Percentiles rank a stretch among this genome's conserved stretches.
Evolutionary conservation across 2,329 filamentous ascomycete genomes (phyloP).

Genomic region (Cordyceps javanica): DNA sequence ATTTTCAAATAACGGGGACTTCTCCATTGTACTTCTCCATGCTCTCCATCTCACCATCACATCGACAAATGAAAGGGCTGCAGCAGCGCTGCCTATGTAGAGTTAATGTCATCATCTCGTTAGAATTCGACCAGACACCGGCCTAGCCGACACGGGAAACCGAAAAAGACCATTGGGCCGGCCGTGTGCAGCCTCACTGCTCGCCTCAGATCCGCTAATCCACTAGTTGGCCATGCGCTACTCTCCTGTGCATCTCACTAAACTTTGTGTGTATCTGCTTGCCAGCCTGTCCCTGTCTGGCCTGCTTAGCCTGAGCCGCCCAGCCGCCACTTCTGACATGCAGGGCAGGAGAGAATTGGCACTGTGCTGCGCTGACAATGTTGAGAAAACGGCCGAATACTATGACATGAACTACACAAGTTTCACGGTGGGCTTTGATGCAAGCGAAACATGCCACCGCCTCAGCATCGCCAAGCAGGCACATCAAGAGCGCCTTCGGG

Average conservation of each 20-base stretch:
- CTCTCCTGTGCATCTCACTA: constrained; percentile 6
- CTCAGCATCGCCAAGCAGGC: not conserved
- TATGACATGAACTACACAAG: no score
- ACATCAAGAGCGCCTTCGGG: not conserved
- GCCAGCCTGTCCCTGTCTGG: not conserved
- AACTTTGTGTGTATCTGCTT: constrained; percentile 7
- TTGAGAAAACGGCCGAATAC: no score
- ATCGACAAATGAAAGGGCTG: not conserved
- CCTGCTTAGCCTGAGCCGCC: not conserved
- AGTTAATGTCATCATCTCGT: not conserved
- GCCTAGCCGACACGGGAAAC: not conserved
- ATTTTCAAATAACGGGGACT: not conserved
- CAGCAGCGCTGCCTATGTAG: not conserved
- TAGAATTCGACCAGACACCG: not conserved
- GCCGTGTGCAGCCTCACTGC: not conserved
- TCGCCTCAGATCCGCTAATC: not conserved
- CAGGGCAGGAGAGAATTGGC: not conserved
- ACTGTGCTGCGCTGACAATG: constrained; percentile 1
- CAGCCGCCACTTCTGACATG: not conserved
- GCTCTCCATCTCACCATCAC: not conserved
- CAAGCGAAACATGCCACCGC: not conserved
- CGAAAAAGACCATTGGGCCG: not conserved
- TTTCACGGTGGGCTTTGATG: not conserved
- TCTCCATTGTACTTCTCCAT: constrained; percentile 1
- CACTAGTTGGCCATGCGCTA: not conserved